A percentile compares a stretch with the other conserved stretches of the same genome.
Evolutionary conservation across 1,139 yeast genomes (phyloP).

Genomic region (Saccharomycopsis phalli): DNA sequence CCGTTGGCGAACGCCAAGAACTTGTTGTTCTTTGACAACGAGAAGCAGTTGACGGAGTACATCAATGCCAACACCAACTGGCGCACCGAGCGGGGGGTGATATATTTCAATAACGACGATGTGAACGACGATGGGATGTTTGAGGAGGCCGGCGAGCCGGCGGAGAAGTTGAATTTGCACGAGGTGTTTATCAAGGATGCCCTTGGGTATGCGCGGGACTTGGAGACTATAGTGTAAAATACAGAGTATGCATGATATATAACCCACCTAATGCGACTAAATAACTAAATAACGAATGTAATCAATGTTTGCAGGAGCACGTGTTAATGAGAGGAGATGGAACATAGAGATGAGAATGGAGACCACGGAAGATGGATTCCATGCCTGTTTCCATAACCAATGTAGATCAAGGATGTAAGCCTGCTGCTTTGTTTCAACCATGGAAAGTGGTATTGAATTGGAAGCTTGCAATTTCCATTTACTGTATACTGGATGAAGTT

Average conservation of each 20-base stretch:
- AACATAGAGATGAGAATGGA: too few species aligned
- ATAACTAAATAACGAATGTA: neutral
- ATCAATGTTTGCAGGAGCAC: too few species aligned
- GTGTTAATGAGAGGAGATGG: too few species aligned
- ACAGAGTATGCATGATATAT: neutral
- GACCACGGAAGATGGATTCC: too few species aligned
- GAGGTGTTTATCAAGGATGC: constrained; percentile 51
- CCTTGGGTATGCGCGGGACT: constrained; percentile 72
- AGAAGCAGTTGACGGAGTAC: constrained; percentile 52
- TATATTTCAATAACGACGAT: constrained; percentile 41
- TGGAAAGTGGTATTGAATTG: too few species aligned
- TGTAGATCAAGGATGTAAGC: too few species aligned
- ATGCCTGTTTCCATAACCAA: too few species aligned
- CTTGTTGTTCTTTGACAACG: constrained; percentile 65
- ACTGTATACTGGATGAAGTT: too few species aligned
- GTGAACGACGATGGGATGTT: constrained; percentile 17
- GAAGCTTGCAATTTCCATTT: too few species aligned
- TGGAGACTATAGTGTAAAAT: constrained; percentile 65
- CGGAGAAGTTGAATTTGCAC: constrained; percentile 22
- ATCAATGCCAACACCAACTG: constrained; percentile 56
- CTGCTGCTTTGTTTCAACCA: too few species aligned
- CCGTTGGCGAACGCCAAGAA: constrained; percentile 81
- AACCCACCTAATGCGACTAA: neutral
- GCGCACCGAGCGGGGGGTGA: constrained; percentile 50
- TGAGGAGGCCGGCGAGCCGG: constrained; percentile 21